phyloP scores from a whole-genome alignment of 192 early-diverging fungal genomes.

The Lobosporangium transversale region DNA sequence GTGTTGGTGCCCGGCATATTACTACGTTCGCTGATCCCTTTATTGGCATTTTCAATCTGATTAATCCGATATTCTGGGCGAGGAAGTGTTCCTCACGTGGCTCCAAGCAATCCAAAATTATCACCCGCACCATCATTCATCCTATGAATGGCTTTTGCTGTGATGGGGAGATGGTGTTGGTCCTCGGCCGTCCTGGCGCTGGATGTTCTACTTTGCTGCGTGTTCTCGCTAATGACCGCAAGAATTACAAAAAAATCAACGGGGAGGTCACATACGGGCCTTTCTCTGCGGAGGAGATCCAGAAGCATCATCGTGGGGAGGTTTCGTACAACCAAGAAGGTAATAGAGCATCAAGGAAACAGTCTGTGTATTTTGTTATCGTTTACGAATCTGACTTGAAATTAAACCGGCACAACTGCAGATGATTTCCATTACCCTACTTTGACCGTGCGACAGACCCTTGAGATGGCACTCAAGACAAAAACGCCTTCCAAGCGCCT shows the following conservation, averaged over 20 bases:
- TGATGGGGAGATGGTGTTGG: conserved; percentile 78
- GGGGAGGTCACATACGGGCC: conserved; percentile 76
- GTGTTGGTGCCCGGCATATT: conserved; percentile 36
- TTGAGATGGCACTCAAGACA: conserved; percentile 80
- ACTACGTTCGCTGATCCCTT: conserved; percentile 43
- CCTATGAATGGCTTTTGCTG: conserved; percentile 71
- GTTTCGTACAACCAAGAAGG: conserved; percentile 83
- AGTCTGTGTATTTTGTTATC: neutral
- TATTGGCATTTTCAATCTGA: conserved; percentile 40
- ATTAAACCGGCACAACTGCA: no score
- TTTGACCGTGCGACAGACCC: conserved; percentile 81
- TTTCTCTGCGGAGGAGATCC: conserved; percentile 67
- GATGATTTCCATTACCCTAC: conserved; percentile 83
- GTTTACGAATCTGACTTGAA: no score
- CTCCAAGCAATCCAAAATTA: conserved; percentile 6
- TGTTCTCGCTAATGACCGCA: conserved; percentile 66
- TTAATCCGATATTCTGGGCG: conserved; percentile 51
- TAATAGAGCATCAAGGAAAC: neutral
- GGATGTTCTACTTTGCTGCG: conserved; percentile 75
- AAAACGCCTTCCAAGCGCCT: conserved; percentile 70
- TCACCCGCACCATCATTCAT: conserved; percentile 62
- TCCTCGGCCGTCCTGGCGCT: conserved; percentile 76
- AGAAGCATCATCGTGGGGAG: conserved; percentile 72
- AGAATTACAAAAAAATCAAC: conserved; percentile 59
- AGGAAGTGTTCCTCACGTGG: conserved; percentile 34